Base-by-base conservation (phyloP, 2,329 filamentous ascomycete species). In the Thielaviopsis punctulata region DNA sequence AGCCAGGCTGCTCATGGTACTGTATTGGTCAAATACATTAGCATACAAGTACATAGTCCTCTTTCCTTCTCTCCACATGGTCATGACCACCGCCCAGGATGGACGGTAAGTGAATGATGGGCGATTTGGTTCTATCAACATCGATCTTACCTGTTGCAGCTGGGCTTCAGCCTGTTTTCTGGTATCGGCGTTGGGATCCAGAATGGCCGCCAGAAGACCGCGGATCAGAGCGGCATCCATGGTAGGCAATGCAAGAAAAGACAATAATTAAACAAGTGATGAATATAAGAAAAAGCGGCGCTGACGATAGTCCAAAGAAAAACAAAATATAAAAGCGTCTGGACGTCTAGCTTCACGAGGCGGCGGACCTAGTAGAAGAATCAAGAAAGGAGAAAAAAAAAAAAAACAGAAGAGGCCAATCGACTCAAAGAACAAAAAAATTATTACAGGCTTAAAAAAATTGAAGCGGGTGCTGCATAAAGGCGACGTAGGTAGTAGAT, bases 1-100 rank as follows among this genome's bases (percentile, higher is more conserved):
- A 96, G 59, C 89, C 89, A 56, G 84, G 75, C 67, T 89, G 82
- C 60, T 86, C 81, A 72, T 96, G 90, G 65, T 92, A 87, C 88
- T 95, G 64, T 39, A 56, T 53, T 27, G 21, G 6, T n/a, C 45
- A 48, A 9, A 27, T 25, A 18, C n/a, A 21, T 48, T 48, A 48
- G 24, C 21, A 25, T 24, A 5, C 36, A 48, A 33, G 12, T 3
- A 23, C 23, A 23, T 33, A 19, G n/a, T 49, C n/a, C 22, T 22
- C 13, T 21, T 19, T 48, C 18, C 24, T 48, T n/a, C 39, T 44
- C n/a, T 44, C 8, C 18, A n/a, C 39, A 24, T 33, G 23, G 10
- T 39, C 41, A 46, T n/a, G 27, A 24, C 33, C 23, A 10, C 19
- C 27, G 33, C 30, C 22, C 13, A 43, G 48, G 19, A 46, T 24